These are phyloP conservation scores for Albizia julibrissin DNA, from an alignment of 306 rosid genomes.

Conservation along the genomic window DNA sequence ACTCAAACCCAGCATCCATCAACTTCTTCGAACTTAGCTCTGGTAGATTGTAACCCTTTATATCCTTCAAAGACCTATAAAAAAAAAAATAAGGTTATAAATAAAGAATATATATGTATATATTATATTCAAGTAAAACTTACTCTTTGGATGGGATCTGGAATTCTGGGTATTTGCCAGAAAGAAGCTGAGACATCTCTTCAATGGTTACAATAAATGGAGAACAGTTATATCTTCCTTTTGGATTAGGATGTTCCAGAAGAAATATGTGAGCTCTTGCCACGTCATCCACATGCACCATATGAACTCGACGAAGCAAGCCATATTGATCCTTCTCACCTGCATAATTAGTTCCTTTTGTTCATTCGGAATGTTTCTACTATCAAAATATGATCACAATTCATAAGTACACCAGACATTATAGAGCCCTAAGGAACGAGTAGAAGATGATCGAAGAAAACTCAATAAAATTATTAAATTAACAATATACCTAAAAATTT, in stretches of 20 bases:
- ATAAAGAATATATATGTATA: no score
- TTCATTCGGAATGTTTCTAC: no score
- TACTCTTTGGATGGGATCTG: constrained; percentile 45
- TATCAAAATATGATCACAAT: no score
- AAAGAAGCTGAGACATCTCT: constrained; percentile 24
- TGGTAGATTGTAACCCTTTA: neutral
- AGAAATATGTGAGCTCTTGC: constrained; percentile 45
- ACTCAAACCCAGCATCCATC: constrained; percentile 45
- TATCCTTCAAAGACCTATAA: constrained; percentile 35
- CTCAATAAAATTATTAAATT: no score
- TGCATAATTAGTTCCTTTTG: no score
- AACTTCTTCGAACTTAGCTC: constrained; percentile 48
- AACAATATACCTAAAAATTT: no score
- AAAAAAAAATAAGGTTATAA: neutral
- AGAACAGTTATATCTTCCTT: constrained; percentile 53
- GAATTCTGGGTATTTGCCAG: constrained; percentile 38
- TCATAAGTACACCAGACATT: no score
- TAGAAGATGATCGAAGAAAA: no score
- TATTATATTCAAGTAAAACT: constrained; percentile 15
- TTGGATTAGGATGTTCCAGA: constrained; percentile 38
- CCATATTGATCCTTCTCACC: constrained; percentile 35
- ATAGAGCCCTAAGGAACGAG: no score
- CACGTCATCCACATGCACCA: constrained; percentile 54
- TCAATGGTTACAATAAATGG: constrained; percentile 20
- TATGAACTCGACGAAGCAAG: neutral